Base-by-base conservation (phyloP, 2,329 filamentous ascomycete genomes). In the Pleomassaria siparia region DNA sequence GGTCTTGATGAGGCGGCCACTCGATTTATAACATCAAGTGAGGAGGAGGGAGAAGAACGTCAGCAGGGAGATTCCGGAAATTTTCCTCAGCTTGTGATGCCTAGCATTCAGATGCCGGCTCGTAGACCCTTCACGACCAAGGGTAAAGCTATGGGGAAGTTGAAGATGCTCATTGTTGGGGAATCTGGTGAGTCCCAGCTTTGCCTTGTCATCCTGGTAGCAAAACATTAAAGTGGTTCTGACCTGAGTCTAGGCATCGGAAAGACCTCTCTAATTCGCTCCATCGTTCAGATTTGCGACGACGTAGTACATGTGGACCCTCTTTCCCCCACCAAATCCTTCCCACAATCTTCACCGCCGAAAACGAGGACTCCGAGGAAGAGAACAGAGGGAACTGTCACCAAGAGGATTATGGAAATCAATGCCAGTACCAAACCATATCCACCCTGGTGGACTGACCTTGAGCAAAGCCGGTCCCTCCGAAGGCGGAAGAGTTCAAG, bases 281-380 rank as follows among this genome's bases (percentile, higher is more conserved):
- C 90, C 2, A 89, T 99, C 37, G 85, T 95, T 13, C 90, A 96
- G 64, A 80, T 77, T 3, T 95, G 90, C 67, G 84, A 91, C 63
- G 89, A 97, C 63, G 95, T 99, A 53, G 92, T 97, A 2, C 92
- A 99, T 67, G 85, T 96, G 44, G 92, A 97, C 64, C 80, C 87
- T 2, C 73, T 85, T 11, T 64, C 66, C 13, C 64, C 51, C 3
- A 59, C 58, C 6, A 56, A 56, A 10, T 62, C 66, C 42, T 41
- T 63, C 40, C 49, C 63, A 26, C 54, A 62, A 18, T 44, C 64
- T 28, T 48, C 54, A n/a, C 53, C 54, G 13, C 50, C 54, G 26
- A 63, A 55, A 47, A 51, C 58, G 2, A 66, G 56, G 46, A 58
- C 63, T 22, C 60, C 61, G 2, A 66, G 53, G 44, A 50, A 50